Base-by-base conservation (phyloP, 1,284 basidiomycete species). In the Xerocomus nothofagi region DNA sequence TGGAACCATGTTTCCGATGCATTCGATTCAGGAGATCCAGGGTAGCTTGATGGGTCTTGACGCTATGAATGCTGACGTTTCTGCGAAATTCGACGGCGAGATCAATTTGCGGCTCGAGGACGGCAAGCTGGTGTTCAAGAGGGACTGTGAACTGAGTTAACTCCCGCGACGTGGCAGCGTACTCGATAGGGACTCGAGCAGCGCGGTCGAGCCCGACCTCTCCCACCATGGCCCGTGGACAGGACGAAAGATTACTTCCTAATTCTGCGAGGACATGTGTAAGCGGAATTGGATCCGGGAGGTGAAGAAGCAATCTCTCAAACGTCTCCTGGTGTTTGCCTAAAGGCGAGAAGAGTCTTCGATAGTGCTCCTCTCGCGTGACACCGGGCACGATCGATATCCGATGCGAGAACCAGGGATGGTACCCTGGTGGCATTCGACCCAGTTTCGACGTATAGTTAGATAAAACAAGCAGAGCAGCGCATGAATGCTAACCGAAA, bases 201-300 rank as follows among this genome's bases (percentile, higher is more conserved):
- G 74, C 73, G 34, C 85, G 81, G 67, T 93, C 91, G 39, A 93
- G 67, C 3, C 91, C 91, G 8, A 93, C 84, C 72, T 93, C 91
- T 36, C 91, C 91, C 5, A 93, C 71, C 79, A 93, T 84, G 17
- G 88, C 84, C 23, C 69, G 63, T 0, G 88, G 82, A 59, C 84
- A 82, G 1, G 64, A 63, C n/a, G 59, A 51, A 11, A 93, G 73
- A 60, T 83, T 77, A 20, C 57, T 56, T 47, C 81, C 79, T 32
- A 93, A 63, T 20, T 79, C 73, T 14, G 60, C 44, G 4, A 91
- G 61, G 36, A 89, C 60, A 24, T 77, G 67, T 3, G 64, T 60
- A 15, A 92, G 73, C 3, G 76, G 62, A 3, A 74, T 72, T 0
- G 90, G 90, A 2, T 83, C 75, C 1, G 89, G 88, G 18, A 91